These are phyloP conservation scores for Nothomitra cinnamomea DNA, from an alignment of 2,329 filamentous ascomycete species.

Conservation along the genomic window DNA sequence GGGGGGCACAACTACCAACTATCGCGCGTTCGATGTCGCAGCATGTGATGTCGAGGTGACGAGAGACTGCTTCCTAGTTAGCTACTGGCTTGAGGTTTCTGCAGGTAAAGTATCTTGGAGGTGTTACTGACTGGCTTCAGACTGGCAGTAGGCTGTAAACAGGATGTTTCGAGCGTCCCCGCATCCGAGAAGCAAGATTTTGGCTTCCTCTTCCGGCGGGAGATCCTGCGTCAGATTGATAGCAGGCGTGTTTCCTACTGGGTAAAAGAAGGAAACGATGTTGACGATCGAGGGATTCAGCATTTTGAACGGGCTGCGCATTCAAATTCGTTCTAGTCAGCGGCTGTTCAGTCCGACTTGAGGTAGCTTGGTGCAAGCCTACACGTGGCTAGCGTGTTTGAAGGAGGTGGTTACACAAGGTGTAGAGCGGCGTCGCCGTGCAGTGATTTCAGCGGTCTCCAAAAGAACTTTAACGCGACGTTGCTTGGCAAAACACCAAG, in stretches of 20 bases:
- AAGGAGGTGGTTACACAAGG: too few species aligned
- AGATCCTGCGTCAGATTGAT: constrained; percentile 27
- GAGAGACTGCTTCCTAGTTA: neutral
- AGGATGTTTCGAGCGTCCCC: constrained; percentile 40
- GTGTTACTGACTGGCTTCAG: neutral
- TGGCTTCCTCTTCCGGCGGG: constrained; percentile 21
- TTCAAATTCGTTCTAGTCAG: too few species aligned
- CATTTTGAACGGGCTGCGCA: too few species aligned
- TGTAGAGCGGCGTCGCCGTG: too few species aligned
- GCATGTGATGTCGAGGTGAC: neutral
- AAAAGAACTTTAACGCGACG: too few species aligned
- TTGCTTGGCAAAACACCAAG: too few species aligned
- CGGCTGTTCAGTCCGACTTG: too few species aligned
- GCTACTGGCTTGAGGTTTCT: neutral
- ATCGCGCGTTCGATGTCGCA: neutral
- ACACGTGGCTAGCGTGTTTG: too few species aligned
- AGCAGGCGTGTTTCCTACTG: constrained; percentile 34
- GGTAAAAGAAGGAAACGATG: constrained; percentile 20
- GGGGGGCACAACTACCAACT: neutral
- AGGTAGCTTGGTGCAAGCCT: too few species aligned
- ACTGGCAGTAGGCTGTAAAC: neutral
- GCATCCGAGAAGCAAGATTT: constrained; percentile 36
- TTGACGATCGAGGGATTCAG: constrained; percentile 9
- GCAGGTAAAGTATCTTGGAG: neutral
- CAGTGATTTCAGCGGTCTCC: too few species aligned